Evolutionary conservation across 2,329 filamentous ascomycete species (phyloP).

Genomic region (Cercospora sp.): DNA sequence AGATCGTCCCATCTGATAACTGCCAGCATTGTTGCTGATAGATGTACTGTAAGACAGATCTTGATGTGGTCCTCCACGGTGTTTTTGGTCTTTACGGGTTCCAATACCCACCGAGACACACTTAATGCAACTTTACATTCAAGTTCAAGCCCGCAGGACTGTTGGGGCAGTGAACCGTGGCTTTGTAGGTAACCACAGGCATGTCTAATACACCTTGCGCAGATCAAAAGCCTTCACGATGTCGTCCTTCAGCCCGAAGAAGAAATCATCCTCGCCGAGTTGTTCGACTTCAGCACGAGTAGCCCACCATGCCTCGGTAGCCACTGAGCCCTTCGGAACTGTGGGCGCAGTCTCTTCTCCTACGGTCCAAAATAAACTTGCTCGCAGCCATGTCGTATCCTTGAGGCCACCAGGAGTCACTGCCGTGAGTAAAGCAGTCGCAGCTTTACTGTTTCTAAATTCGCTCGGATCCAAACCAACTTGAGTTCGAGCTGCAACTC

Average conservation of each 20-base stretch:
- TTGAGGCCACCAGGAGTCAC: slow-evolving; percentile 19
- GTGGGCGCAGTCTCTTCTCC: slow-evolving; percentile 15
- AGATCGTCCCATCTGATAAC: background rate
- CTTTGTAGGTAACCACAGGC: background rate
- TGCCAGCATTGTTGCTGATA: background rate
- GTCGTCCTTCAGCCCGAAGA: slow-evolving; percentile 23
- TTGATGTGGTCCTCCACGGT: background rate
- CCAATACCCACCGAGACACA: no score
- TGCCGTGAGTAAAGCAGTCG: slow-evolving; percentile 22
- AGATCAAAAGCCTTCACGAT: slow-evolving; percentile 20
- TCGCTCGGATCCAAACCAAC: slow-evolving; percentile 24
- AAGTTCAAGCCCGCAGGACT: background rate
- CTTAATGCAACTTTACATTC: background rate
- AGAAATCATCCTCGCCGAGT: slow-evolving; percentile 13
- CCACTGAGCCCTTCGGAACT: slow-evolving; percentile 13
- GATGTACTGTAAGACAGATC: background rate
- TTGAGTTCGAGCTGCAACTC: slow-evolving; percentile 22
- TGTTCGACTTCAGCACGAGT: slow-evolving; percentile 17
- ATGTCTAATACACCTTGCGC: slow-evolving; percentile 4
- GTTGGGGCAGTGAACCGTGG: background rate
- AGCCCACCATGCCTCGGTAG: slow-evolving; percentile 20
- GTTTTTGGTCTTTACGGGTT: background rate
- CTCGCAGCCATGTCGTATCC: slow-evolving; percentile 23
- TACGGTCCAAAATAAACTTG: slow-evolving; percentile 22
- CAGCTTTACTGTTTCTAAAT: slow-evolving; percentile 17